Evolutionary conservation across 768 basidiomycete genomes (phyloP).

Genomic region (Hericium erinaceus): DNA sequence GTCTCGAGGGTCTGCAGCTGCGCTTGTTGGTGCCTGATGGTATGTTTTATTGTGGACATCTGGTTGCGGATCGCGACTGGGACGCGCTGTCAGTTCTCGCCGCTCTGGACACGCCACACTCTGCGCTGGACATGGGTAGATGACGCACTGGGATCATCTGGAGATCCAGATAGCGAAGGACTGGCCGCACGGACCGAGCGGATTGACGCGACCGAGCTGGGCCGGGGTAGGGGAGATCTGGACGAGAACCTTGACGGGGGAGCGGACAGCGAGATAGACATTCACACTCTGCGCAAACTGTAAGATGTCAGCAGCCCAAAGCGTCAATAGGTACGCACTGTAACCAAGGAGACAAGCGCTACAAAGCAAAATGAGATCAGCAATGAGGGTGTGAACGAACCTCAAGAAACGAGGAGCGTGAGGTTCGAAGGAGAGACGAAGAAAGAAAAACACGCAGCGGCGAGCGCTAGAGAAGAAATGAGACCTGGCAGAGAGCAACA

Average conservation of each 20-base stretch:
- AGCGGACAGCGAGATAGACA: constrained; percentile 3
- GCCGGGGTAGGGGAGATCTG: constrained; percentile 3
- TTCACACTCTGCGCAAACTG: not conserved
- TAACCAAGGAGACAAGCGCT: not conserved
- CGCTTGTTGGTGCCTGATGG: constrained; percentile 77
- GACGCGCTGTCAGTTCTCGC: not conserved
- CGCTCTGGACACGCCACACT: not conserved
- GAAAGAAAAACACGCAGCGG: not conserved
- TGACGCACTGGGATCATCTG: constrained; percentile 12
- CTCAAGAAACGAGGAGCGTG: too few relatives aligned
- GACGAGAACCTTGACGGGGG: not conserved
- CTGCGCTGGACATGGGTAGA: not conserved
- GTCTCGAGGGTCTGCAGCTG: constrained; percentile 65
- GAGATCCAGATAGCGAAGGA: constrained; percentile 5
- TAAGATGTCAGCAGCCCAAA: too few relatives aligned
- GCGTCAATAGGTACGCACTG: too few relatives aligned
- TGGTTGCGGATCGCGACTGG: constrained; percentile 70
- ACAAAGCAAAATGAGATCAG: not conserved
- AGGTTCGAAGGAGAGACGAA: not conserved
- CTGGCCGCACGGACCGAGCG: constrained; percentile 9
- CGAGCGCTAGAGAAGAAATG: not conserved
- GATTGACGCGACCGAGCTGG: constrained; percentile 6
- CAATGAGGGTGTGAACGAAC: too few relatives aligned
- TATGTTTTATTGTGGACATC: constrained; percentile 74
- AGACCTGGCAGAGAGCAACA: not conserved